Evolutionary conservation across 2,329 filamentous ascomycete genomes (phyloP).

Genomic region (Colletotrichum eremochloae): DNA sequence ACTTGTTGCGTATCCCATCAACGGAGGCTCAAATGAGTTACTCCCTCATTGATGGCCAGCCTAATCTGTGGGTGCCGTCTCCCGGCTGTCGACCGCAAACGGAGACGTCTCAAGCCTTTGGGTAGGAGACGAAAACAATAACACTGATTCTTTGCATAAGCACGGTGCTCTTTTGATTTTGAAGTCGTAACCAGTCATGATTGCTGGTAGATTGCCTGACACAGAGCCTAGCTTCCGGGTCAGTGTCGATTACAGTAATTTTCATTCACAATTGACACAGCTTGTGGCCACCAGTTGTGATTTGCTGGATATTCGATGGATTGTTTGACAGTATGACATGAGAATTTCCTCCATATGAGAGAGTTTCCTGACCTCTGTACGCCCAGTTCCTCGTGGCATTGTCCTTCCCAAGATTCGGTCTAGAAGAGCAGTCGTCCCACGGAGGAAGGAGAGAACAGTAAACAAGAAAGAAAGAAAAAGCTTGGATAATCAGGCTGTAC

Average conservation of each 20-base stretch:
- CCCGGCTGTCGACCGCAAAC: constrained; percentile 4
- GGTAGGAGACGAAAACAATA: background rate
- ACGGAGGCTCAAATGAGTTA: constrained; percentile 27
- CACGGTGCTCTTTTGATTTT: background rate
- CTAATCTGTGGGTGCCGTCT: background rate
- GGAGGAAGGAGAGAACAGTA: background rate
- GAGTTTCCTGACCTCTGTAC: background rate
- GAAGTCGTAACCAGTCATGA: background rate
- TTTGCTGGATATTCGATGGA: background rate
- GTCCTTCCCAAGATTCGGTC: background rate
- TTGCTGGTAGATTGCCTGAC: background rate
- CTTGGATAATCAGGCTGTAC: background rate
- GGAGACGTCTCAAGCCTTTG: background rate
- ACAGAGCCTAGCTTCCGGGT: constrained; percentile 13
- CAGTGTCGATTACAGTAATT: constrained; percentile 10
- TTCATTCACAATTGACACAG: constrained; percentile 16
- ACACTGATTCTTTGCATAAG: background rate
- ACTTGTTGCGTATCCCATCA: constrained; percentile 4
- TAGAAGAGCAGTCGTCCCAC: constrained; percentile 18
- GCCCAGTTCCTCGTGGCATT: constrained; percentile 3
- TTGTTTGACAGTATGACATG: constrained; percentile 30
- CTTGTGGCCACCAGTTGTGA: background rate
- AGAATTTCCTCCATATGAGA: background rate
- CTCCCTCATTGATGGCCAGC: constrained; percentile 42
- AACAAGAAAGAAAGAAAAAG: background rate